Conservation (phyloP, 257 asterid genomes). For the Verbascum thapsus region DNA sequence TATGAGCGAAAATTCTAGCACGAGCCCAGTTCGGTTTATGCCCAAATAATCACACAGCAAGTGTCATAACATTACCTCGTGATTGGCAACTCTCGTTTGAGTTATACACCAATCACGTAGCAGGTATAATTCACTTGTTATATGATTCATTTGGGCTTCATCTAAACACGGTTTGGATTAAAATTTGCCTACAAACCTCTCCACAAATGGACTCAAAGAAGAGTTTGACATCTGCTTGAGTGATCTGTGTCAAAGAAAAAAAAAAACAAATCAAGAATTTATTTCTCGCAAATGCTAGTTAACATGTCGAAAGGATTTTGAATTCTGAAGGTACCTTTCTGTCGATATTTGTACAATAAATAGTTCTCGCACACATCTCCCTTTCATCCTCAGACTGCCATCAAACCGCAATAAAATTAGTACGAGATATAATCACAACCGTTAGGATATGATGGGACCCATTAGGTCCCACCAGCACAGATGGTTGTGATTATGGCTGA, state of each 20-base stretch:
- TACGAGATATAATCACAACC: too few species aligned
- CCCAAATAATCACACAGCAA: too few species aligned
- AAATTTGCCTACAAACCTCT: slow-evolving; percentile 41
- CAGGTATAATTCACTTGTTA: too few species aligned
- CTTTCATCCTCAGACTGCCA: slow-evolving; percentile 78
- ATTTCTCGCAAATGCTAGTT: slow-evolving; percentile 6
- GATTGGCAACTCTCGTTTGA: too few species aligned
- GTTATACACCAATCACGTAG: too few species aligned
- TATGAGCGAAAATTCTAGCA: slow-evolving; percentile 3
- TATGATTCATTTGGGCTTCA: too few species aligned
- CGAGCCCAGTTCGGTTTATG: too few species aligned
- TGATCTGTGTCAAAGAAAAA: slow-evolving; percentile 46
- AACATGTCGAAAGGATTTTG: slow-evolving; percentile 11
- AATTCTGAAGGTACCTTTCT: slow-evolving; percentile 52
- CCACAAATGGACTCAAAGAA: slow-evolving; percentile 72
- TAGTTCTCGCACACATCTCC: slow-evolving; percentile 87
- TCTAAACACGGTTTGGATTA: too few species aligned
- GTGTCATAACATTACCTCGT: too few species aligned
- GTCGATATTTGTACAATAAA: slow-evolving; percentile 75
- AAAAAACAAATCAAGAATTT: slow-evolving; percentile 12
- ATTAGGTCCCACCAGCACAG: too few species aligned
- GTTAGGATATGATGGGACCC: too few species aligned
- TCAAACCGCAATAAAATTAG: slow-evolving; percentile 22
- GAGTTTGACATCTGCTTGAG: slow-evolving; percentile 68
- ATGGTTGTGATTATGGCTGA: too few species aligned